These are phyloP conservation scores for Histomonas meleagridis DNA, from an alignment of 208 protist genomes.

Conservation along the genomic window DNA sequence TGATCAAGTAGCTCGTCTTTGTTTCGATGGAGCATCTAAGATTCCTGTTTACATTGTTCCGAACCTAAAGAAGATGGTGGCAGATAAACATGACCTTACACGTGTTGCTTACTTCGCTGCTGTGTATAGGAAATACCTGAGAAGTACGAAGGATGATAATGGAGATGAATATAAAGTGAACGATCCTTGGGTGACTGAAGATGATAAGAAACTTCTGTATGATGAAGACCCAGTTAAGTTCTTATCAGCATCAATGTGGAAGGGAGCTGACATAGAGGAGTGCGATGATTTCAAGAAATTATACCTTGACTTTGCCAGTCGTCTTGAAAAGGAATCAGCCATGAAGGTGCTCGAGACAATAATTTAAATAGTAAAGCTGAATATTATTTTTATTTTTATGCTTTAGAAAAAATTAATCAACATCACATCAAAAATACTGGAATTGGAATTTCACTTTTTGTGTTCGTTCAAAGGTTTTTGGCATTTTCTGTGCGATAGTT, in stretches of 20 bases:
- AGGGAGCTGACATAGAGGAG: too few relatives aligned
- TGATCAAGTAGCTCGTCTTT: conserved; percentile 12
- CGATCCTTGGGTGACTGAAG: not conserved
- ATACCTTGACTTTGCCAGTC: too few relatives aligned
- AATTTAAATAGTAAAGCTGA: too few relatives aligned
- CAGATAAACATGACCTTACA: not conserved
- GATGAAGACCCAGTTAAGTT: not conserved
- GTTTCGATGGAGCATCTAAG: conserved; percentile 37
- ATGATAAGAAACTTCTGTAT: not conserved
- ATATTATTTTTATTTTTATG: too few relatives aligned
- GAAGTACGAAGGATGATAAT: not conserved
- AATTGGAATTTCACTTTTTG: too few relatives aligned
- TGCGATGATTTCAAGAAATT: too few relatives aligned
- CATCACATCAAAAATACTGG: too few relatives aligned
- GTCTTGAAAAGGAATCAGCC: too few relatives aligned
- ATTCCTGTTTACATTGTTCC: not conserved
- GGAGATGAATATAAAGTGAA: not conserved
- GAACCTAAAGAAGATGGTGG: not conserved
- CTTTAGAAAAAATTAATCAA: too few relatives aligned
- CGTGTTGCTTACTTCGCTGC: not conserved
- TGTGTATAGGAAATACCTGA: not conserved
- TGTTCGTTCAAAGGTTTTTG: too few relatives aligned
- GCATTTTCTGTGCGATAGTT: too few relatives aligned
- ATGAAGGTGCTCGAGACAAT: too few relatives aligned
- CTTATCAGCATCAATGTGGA: not conserved